Evolutionary conservation across 2,329 filamentous ascomycete species (phyloP).

Genomic region (Myriosclerotinia scirpicola): DNA sequence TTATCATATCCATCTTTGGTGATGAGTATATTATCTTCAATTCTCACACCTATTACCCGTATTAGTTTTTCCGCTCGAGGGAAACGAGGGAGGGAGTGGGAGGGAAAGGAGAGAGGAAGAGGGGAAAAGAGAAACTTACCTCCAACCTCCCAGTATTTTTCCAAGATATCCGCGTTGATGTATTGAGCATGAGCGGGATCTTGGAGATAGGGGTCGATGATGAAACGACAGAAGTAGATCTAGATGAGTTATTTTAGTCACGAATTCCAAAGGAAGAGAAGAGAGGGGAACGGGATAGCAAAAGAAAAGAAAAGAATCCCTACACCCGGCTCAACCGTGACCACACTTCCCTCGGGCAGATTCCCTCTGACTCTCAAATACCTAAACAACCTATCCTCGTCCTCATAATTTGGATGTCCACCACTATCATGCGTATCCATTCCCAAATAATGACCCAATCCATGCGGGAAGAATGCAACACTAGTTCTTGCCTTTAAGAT

Average conservation of each 20-base stretch:
- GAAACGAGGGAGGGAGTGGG: neutral
- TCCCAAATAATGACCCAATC: slow-evolving; percentile 85
- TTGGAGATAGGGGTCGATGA: slow-evolving; percentile 76
- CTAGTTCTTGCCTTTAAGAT: slow-evolving; percentile 79
- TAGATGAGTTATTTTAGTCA: slow-evolving; percentile 36
- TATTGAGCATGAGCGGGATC: slow-evolving; percentile 71
- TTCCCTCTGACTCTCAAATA: slow-evolving; percentile 79
- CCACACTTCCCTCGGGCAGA: slow-evolving; percentile 75
- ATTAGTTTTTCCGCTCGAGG: neutral
- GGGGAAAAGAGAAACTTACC: slow-evolving; percentile 38
- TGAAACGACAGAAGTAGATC: slow-evolving; percentile 90
- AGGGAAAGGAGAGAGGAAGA: too few relatives aligned
- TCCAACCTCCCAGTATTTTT: slow-evolving; percentile 80
- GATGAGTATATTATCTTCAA: slow-evolving; percentile 72
- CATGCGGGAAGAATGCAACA: slow-evolving; percentile 88
- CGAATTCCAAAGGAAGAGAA: neutral
- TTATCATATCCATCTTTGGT: slow-evolving; percentile 70
- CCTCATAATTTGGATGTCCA: slow-evolving; percentile 73
- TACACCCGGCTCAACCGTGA: slow-evolving; percentile 93
- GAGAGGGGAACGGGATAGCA: neutral
- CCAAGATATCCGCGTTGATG: slow-evolving; percentile 71
- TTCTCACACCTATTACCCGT: slow-evolving; percentile 49
- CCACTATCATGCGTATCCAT: slow-evolving; percentile 91
- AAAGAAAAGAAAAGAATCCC: slow-evolving; percentile 40
- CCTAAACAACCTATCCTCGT: slow-evolving; percentile 80